Percentiles rank a stretch among this genome's conserved stretches.
Evolutionary conservation across 2,329 filamentous ascomycete genomes (phyloP).

Genomic region (Paraphoma sp.): DNA sequence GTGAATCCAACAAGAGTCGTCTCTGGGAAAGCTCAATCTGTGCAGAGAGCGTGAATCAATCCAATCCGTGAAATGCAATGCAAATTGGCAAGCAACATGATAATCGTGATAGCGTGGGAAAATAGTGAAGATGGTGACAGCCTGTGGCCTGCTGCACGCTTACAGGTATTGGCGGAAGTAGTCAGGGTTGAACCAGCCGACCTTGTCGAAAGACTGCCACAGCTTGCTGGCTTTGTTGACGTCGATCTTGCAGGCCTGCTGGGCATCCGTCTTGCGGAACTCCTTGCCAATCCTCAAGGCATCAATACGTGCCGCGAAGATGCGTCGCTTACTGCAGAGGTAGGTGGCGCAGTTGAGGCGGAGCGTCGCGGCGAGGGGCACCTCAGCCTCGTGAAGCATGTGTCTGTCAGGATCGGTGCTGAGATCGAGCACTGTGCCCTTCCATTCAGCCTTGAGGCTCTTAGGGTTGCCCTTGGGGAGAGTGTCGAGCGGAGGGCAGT

Average conservation of each 20-base stretch:
- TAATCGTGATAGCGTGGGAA: conserved; percentile 1
- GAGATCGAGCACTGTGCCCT: conserved; percentile 79
- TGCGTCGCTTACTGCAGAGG: conserved; percentile 88
- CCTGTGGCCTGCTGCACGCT: conserved; percentile 9
- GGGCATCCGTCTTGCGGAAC: conserved; percentile 93
- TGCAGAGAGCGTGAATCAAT: conserved; percentile 21
- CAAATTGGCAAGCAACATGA: conserved; percentile 29
- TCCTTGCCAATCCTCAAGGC: conserved; percentile 74
- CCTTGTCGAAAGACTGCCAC: conserved; percentile 86
- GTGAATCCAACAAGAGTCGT: conserved; percentile 11
- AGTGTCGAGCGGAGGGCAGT: conserved; percentile 71
- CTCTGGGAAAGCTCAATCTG: conserved; percentile 27
- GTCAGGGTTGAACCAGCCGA: conserved; percentile 76
- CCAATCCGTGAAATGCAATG: conserved; percentile 29
- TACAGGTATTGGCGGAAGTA: conserved; percentile 56
- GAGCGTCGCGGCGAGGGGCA: conserved; percentile 76
- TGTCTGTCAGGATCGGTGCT: conserved; percentile 66
- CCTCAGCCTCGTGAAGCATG: conserved; percentile 79
- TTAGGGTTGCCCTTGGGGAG: conserved; percentile 69
- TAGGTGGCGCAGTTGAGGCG: conserved; percentile 88
- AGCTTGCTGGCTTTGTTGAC: conserved; percentile 97
- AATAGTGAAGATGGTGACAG: neutral
- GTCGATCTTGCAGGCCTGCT: conserved; percentile 97
- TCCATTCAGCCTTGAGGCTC: conserved; percentile 85
- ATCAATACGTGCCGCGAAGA: conserved; percentile 79